phyloP scores from a whole-genome alignment of 768 basidiomycete species.

The Leccinum pellstonianum region DNA sequence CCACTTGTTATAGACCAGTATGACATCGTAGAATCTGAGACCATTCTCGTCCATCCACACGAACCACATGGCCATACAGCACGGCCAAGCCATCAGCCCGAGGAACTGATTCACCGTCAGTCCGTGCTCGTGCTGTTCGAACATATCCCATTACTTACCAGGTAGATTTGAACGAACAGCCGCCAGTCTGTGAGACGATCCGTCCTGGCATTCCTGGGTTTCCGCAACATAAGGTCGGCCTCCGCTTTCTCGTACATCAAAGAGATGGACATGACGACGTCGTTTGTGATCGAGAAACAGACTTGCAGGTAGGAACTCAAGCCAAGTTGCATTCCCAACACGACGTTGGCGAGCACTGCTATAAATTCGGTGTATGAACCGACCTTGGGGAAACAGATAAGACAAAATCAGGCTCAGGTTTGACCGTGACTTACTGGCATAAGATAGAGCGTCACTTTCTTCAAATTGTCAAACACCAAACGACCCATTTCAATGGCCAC shows the following conservation, averaged over 20 bases:
- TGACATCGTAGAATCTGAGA: conserved; percentile 37
- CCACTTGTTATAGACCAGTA: conserved; percentile 44
- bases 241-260: conserved; percentile 55
- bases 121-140: background rate
- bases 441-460: conserved; percentile 49
- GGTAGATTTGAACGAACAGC: conserved; percentile 48
- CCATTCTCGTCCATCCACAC: conserved; percentile 40
- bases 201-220: conserved; percentile 48
- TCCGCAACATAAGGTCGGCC: conserved; percentile 46
- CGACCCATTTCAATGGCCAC: conserved; percentile 60
- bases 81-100: conserved; percentile 47
- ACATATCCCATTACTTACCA: conserved; percentile 30
- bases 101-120: conserved; percentile 35
- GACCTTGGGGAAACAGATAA: conserved; percentile 29
- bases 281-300: conserved; percentile 54
- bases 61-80: conserved; percentile 44
- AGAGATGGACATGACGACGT: conserved; percentile 50
- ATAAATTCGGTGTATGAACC: conserved; percentile 61
- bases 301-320: conserved; percentile 56
- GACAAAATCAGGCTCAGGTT: background rate
- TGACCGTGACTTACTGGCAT: conserved; percentile 36
- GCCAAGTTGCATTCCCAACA: conserved; percentile 58
- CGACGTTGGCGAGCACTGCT: conserved; percentile 53
- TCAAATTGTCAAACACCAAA: conserved; percentile 57
- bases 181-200: conserved; percentile 52